Conservation (phyloP, 345 rosid species). For the Salix brachista region DNA sequence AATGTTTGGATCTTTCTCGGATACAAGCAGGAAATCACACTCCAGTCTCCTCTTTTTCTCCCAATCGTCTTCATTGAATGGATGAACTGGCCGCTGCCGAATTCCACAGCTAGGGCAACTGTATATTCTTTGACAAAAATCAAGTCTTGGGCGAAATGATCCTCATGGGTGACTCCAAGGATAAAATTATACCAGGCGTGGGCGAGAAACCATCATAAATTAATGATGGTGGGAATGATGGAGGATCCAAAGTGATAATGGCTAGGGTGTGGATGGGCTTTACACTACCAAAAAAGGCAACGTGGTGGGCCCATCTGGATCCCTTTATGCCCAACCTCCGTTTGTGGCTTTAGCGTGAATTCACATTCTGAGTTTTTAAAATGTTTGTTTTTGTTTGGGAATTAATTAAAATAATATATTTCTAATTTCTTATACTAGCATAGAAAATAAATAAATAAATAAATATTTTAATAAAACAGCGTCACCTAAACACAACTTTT, state of each 20-base stretch:
- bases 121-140: conserved; percentile 2
- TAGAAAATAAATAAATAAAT: too few species aligned
- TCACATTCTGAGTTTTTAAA: conserved; percentile 3
- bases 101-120: not conserved
- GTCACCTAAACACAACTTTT: too few species aligned
- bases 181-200: conserved; percentile 37
- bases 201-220: conserved; percentile 45
- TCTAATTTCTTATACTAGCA: too few species aligned
- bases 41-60: too few species aligned
- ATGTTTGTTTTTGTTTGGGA: too few species aligned
- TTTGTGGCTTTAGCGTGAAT: not conserved
- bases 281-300: not conserved
- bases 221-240: conserved; percentile 45
- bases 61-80: not conserved
- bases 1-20: too few species aligned
- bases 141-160: conserved; percentile 16
- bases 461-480: too few species aligned
- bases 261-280: conserved; percentile 17
- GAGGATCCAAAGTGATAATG: conserved; percentile 25
- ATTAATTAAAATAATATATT: too few species aligned
- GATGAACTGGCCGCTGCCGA: not conserved
- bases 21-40: not conserved
- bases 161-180: conserved; percentile 11
- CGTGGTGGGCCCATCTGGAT: conserved; percentile 28
- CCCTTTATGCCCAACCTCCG: conserved; percentile 22